phyloP scores from a whole-genome alignment of 805 yeast species.

The Yamadazyma akitaensis region DNA sequence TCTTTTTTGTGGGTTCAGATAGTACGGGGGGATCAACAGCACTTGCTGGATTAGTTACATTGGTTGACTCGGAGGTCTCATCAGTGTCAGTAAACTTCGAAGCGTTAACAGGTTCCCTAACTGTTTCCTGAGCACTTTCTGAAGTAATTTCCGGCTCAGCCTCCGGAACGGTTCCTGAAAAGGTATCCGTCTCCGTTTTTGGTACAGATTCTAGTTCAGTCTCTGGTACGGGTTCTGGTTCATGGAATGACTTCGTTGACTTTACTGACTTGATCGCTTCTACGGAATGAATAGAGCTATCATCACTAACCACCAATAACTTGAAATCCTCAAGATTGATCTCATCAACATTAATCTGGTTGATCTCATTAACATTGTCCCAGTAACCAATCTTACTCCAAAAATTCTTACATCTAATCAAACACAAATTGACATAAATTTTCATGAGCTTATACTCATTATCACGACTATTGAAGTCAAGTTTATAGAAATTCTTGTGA shows the following conservation, averaged over 20 bases:
- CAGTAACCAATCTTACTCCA: conserved; percentile 84
- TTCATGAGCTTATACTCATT: conserved; percentile 38
- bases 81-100: neutral
- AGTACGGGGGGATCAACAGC: neutral
- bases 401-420: conserved; percentile 68
- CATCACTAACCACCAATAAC: conserved; percentile 10
- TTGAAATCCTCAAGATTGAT: conserved; percentile 20
- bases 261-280: conserved; percentile 12
- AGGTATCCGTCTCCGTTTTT: no score
- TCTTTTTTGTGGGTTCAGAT: neutral
- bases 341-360: conserved; percentile 26
- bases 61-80: neutral
- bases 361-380: conserved; percentile 47
- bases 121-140: no score
- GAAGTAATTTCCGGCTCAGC: no score
- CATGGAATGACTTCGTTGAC: neutral
- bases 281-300: conserved; percentile 3
- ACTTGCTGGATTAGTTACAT: neutral
- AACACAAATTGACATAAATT: conserved; percentile 50
- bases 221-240: neutral
- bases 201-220: no score
- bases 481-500: conserved; percentile 52
- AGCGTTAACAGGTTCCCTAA: neutral
- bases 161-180: no score
- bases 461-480: conserved; percentile 20